These are phyloP conservation scores for Croton setiger DNA, from an alignment of 441 rosid species.

Conservation along the genomic window DNA sequence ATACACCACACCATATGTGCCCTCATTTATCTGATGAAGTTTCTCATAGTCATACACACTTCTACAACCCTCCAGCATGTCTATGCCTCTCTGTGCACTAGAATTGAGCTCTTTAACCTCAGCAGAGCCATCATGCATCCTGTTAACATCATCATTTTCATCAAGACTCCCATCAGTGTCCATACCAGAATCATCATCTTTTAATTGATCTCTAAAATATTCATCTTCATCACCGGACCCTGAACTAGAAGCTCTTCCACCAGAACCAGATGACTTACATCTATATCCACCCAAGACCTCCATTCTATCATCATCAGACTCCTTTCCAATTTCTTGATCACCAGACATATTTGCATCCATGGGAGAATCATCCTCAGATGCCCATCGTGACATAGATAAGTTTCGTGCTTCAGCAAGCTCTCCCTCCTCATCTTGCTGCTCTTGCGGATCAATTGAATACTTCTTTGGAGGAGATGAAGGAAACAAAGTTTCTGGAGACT, in stretches of 20 bases:
- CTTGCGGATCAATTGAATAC: conserved; percentile 19
- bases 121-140: not conserved
- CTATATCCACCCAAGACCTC: conserved; percentile 32
- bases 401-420: conserved; percentile 38
- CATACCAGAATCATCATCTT: conserved; percentile 23
- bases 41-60: conserved; percentile 66
- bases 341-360: conserved; percentile 20
- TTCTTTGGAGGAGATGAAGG: conserved; percentile 15
- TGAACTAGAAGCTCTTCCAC: conserved; percentile 22
- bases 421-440: conserved; percentile 35
- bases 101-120: conserved; percentile 28
- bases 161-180: conserved; percentile 19
- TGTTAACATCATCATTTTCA: conserved; percentile 16
- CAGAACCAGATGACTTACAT: conserved; percentile 28
- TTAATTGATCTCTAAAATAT: conserved; percentile 24
- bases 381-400: conserved; percentile 72
- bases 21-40: conserved; percentile 76
- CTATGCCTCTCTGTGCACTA: conserved; percentile 31
- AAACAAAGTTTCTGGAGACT: conserved; percentile 14
- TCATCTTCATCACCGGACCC: conserved; percentile 24
- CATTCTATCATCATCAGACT: conserved; percentile 40
- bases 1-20: conserved; percentile 83
- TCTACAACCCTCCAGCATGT: conserved; percentile 68
- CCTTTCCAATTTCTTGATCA: conserved; percentile 28
- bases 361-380: conserved; percentile 47